Percentiles rank a stretch among this genome's conserved stretches.
Evolutionary conservation across 2,329 filamentous ascomycete species (phyloP).

Genomic region (Colletotrichum orbiculare): DNA sequence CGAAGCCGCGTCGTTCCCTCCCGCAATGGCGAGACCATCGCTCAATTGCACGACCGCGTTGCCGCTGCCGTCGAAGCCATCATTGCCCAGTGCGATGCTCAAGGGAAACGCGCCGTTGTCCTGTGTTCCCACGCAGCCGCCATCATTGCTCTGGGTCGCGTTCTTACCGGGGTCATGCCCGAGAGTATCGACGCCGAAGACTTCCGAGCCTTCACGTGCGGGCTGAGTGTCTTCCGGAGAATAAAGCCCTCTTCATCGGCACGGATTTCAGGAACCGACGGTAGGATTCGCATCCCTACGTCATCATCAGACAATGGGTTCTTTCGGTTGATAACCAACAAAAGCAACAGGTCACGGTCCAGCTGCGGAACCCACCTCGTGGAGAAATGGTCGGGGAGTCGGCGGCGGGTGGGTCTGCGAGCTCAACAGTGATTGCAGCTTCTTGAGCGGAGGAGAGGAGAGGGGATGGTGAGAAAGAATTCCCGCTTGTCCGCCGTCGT

Average conservation of each 20-base stretch:
- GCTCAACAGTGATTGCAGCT: constrained; percentile 86
- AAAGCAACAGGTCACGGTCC: no score
- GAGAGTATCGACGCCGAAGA: constrained; percentile 78
- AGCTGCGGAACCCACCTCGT: constrained; percentile 50
- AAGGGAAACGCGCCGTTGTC: constrained; percentile 76
- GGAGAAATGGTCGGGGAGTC: constrained; percentile 71
- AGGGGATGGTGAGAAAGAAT: constrained; percentile 78
- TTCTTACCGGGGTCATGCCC: constrained; percentile 82
- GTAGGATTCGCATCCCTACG: constrained; percentile 32
- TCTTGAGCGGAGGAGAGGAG: constrained; percentile 83
- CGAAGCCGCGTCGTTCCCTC: constrained; percentile 74
- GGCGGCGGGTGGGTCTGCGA: constrained; percentile 84
- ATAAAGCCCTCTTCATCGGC: constrained; percentile 34
- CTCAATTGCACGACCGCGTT: constrained; percentile 82
- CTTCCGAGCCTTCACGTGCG: constrained; percentile 87
- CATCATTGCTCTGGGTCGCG: constrained; percentile 86
- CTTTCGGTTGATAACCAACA: constrained; percentile 30
- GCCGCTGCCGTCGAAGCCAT: constrained; percentile 76
- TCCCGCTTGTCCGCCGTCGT: constrained; percentile 16
- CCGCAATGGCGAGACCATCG: constrained; percentile 80
- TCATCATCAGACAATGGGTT: constrained; percentile 24
- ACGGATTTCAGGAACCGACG: constrained; percentile 4
- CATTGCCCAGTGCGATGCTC: constrained; percentile 77
- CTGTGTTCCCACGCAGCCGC: constrained; percentile 92
- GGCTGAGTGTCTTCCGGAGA: constrained; percentile 73